These are phyloP conservation scores for Colletotrichum gigasporum DNA, from an alignment of 2,329 filamentous ascomycete genomes.

Conservation along the genomic window DNA sequence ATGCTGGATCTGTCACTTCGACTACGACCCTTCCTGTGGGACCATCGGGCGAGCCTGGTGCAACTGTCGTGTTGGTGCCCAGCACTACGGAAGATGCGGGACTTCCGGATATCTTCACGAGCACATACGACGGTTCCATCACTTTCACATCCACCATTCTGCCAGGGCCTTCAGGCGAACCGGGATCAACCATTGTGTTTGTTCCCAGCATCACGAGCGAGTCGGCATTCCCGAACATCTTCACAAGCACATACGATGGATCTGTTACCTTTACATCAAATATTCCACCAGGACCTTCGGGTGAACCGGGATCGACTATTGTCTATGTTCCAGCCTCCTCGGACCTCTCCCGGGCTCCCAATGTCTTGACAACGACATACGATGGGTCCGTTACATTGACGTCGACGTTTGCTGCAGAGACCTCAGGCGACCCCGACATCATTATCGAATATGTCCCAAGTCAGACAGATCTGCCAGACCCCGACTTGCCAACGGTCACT, in stretches of 20 bases:
- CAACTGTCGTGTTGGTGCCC: neutral
- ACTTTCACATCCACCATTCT: neutral
- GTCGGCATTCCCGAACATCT: neutral
- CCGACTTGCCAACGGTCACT: conserved; percentile 5
- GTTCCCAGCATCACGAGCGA: neutral
- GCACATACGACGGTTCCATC: conserved; percentile 13
- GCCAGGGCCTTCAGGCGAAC: neutral
- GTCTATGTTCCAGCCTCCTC: too few species aligned
- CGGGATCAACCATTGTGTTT: neutral
- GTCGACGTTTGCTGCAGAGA: neutral
- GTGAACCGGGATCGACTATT: too few species aligned
- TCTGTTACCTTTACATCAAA: too few species aligned
- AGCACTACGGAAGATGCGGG: neutral
- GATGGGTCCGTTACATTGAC: neutral
- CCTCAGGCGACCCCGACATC: neutral
- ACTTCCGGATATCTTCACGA: neutral
- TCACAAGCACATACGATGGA: neutral
- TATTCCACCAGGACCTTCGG: too few species aligned
- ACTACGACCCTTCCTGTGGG: neutral
- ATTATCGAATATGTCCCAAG: neutral
- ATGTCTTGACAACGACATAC: neutral
- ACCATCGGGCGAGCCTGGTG: neutral
- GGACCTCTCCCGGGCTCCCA: neutral
- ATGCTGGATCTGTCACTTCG: neutral
- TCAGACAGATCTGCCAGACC: neutral